These are phyloP conservation scores for Ananas comosus DNA, from an alignment of 176 grass and related monocot species.

Conservation along the genomic window DNA sequence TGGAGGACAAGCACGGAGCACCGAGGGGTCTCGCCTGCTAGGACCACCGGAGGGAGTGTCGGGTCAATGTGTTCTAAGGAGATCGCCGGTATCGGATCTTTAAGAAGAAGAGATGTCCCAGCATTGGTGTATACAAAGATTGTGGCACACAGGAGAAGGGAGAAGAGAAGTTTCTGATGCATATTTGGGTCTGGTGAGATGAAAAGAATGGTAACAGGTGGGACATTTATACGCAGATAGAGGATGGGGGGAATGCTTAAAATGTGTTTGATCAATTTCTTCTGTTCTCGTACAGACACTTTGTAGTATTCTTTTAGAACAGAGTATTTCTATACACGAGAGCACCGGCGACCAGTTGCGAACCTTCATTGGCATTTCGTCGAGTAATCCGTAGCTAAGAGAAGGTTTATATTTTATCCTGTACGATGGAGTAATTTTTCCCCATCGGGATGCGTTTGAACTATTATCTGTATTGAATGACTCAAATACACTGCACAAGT, in stretches of 20 bases:
- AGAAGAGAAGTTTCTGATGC: not conserved
- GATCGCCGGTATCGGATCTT: not conserved
- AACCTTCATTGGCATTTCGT: not conserved
- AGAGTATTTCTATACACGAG: not conserved
- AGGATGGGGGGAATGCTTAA: not conserved
- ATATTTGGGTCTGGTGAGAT: not conserved
- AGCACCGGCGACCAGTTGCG: not conserved
- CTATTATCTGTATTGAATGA: no score
- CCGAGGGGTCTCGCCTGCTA: not conserved
- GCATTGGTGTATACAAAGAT: not conserved
- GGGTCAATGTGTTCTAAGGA: constrained; percentile 1
- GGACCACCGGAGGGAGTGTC: constrained; percentile 6
- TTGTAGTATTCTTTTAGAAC: not conserved
- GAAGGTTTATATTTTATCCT: no score
- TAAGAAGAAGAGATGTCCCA: not conserved
- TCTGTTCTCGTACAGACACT: not conserved
- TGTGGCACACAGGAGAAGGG: not conserved
- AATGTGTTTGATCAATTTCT: not conserved
- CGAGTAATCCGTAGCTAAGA: not conserved
- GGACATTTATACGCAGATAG: not conserved
- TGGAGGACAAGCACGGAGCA: constrained; percentile 3
- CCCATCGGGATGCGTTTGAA: no score
- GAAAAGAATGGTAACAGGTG: not conserved
- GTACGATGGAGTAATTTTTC: no score
- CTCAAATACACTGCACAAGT: no score